Base-by-base conservation (phyloP, 108 stramenopile species). In the Cyclotella cryptica region DNA sequence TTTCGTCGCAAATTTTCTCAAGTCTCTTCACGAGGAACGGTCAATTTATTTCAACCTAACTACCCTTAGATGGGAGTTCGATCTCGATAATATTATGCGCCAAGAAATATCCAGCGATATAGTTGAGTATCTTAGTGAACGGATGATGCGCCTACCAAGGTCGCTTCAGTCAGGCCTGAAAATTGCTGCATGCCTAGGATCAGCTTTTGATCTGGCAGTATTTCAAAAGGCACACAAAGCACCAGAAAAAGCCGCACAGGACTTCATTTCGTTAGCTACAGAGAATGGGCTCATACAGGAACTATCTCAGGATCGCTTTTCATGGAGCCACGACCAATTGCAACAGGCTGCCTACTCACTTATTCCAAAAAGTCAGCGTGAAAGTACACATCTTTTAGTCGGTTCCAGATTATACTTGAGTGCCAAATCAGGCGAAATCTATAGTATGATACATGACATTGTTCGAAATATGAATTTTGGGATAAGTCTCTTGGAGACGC, bases 171-270 rank as follows among this genome's bases (percentile, higher is more conserved):
- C n/a, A 12, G 58, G 63, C 19, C 55, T 79, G 8, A 63, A 66
- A 19, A 45, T 74, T n/a, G 78, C 78, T 19, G 72, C 78, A n/a
- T 79, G 78, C 22, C 71, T 79, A n/a, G 78, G 78, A 21, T 66
- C 44, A 30, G 17, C 41, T 21, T 79, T 66, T 46, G 30, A 72
- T 57, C 28, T 53, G 0, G 44, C 61, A 10, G 65, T 44, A 27
- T 29, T 79, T 41, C 70, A 62, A 43, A 64, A 41, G 59, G 71
- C 63, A 35, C 46, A 27, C 42, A 61, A 64, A 47, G 28, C 42
- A 41, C 13, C 66, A 14, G 55, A 53, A 10, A 15, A 53, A n/a
- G 51, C 29, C 9, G 11, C 60, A 6, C 28, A 66, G 17, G 63
- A 54, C 18, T 74, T 79, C 17, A 22, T 70, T 45, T 40, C 28